Base-by-base conservation (phyloP, 78 protist species). In the Dictyostelium intermedium region DNA sequence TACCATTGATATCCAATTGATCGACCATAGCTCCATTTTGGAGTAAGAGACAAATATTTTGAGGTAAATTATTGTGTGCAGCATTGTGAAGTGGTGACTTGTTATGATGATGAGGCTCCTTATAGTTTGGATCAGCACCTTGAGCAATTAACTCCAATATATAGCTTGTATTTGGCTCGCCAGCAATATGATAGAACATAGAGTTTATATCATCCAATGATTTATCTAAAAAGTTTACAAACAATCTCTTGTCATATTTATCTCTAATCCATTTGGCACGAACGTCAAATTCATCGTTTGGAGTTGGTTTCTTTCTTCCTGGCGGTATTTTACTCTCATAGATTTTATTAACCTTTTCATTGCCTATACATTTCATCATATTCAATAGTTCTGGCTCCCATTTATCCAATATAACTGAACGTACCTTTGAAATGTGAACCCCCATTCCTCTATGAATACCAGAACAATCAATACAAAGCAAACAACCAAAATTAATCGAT, bases 371-470 rank as follows among this genome's bases (percentile, higher is more conserved):
- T 53, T 76, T 78, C 96, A 93, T 93, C 91, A 69, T 82, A 69
- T 70, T 81, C 18, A 89, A 66, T 69, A 89, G 47, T 34, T 89
- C 94, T 34, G 91, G 93, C 34, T 87, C 97, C 95, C 95, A 91
- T 69, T 74, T 91, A 53, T 95, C 97, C 23, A 95, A 30, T 8
- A 35, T 74, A 14, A 95, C 53, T 27, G 96, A 91, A 32, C 98
- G 56, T 10, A 97, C 98, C 47, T 96, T 96, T 79, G 97, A 84
- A 56, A 97, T 97, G 45, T 97, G 98, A 13, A 95, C 97, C 14
- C 98, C 98, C 14, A 97, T 10, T 39, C 95, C 86, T 53, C 98
- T 91, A 87, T 97, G 98, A 25, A 96, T 76, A 25, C 98, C 98
- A 2, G 96, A 89, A 87, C 98, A 97, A 35, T 86, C 85, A 30